phyloP scores from a whole-genome alignment of 495 filamentous ascomycete species.

The Penicillium diatomitis region DNA sequence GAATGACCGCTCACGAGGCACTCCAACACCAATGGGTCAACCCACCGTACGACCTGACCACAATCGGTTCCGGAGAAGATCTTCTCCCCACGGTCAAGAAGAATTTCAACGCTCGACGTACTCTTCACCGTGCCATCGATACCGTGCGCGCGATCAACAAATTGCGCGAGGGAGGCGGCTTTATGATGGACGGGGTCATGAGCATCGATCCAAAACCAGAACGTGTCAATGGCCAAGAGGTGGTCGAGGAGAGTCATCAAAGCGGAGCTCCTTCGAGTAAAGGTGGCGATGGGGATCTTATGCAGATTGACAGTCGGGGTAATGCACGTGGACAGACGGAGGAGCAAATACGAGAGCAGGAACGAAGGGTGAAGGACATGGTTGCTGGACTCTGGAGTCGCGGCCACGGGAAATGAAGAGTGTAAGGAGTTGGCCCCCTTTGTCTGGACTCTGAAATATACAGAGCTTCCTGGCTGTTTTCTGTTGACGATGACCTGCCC shows the following conservation, averaged over 20 bases:
- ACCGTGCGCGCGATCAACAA: constrained; percentile 98
- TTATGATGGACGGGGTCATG: constrained; percentile 73
- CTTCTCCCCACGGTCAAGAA: constrained; percentile 91
- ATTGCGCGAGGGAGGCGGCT: constrained; percentile 70
- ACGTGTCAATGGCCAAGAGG: constrained; percentile 36
- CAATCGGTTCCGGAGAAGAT: constrained; percentile 50
- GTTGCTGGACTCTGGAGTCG: constrained; percentile 50
- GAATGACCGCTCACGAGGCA: constrained; percentile 93
- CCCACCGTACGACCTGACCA: constrained; percentile 33
- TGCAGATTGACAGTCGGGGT: constrained; percentile 48
- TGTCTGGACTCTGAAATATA: no score
- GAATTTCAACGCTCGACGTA: constrained; percentile 95
- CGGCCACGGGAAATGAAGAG: constrained; percentile 18
- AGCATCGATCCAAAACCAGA: constrained; percentile 53
- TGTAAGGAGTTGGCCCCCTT: no score
- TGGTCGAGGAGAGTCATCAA: constrained; percentile 27
- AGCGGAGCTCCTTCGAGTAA: not conserved
- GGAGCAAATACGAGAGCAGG: constrained; percentile 53
- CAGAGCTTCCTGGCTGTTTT: not conserved
- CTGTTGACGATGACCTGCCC: no score
- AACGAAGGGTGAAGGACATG: constrained; percentile 50
- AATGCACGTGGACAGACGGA: constrained; percentile 57
- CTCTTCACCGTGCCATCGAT: constrained; percentile 93
- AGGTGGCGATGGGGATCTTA: constrained; percentile 7
- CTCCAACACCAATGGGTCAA: constrained; percentile 83